A percentile compares a stretch with the other conserved stretches of the same genome.
phyloP scores from a whole-genome alignment of 1,284 basidiomycete species.

The Kalmanozyma brasiliensis region DNA sequence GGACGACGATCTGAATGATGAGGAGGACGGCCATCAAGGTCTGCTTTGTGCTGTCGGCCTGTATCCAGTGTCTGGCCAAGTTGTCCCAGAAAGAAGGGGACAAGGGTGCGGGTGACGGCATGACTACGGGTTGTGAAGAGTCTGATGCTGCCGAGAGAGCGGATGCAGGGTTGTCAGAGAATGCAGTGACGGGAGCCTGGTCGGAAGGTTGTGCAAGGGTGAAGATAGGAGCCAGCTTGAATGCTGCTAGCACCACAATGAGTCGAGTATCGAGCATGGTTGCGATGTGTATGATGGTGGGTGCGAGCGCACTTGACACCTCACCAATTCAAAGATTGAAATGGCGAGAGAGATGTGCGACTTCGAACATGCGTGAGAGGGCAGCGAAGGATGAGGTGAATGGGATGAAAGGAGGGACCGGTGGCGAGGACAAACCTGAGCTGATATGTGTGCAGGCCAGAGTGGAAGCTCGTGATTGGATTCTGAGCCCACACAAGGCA shows the following conservation, averaged over 20 bases:
- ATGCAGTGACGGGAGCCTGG: not conserved
- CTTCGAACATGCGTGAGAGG: constrained; percentile 9
- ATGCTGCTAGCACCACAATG: constrained; percentile 2
- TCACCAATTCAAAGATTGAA: constrained; percentile 16
- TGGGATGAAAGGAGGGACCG: no score
- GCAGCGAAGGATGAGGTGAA: not conserved
- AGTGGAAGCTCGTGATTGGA: no score
- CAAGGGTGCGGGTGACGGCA: constrained; percentile 6
- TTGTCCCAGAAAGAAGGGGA: constrained; percentile 34
- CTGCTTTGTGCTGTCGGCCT: constrained; percentile 47
- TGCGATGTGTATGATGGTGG: constrained; percentile 2
- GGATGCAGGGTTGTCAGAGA: not conserved
- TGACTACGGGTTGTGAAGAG: constrained; percentile 5
- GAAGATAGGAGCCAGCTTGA: constrained; percentile 2
- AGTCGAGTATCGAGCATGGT: constrained; percentile 1
- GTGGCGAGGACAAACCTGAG: no score
- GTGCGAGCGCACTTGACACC: constrained; percentile 12
- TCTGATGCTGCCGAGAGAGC: not conserved
- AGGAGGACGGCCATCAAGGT: constrained; percentile 49
- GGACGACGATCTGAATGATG: constrained; percentile 32
- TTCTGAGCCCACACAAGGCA: no score
- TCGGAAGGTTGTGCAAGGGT: constrained; percentile 6
- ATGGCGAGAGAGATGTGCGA: not conserved
- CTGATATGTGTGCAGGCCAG: no score
- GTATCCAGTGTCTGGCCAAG: constrained; percentile 33